Percentiles rank a stretch among this genome's conserved stretches.
These are phyloP conservation scores for Papiliotrema flavescens DNA, from an alignment of 1,284 basidiomycete species.

Conservation along the genomic window DNA sequence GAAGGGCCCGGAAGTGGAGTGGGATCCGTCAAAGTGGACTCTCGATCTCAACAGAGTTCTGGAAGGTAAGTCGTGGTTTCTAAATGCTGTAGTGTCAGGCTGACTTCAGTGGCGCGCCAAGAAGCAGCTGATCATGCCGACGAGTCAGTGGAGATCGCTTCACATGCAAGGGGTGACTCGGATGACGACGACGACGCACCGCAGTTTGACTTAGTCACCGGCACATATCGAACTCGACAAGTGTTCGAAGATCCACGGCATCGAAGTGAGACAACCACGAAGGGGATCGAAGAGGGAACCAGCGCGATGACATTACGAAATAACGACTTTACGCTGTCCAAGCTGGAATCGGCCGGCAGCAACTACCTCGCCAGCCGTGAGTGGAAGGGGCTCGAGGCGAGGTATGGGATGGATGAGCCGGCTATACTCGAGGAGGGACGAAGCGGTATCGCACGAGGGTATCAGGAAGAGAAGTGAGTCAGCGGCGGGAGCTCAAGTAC, in stretches of 20 bases:
- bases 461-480: constrained; percentile 53
- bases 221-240: constrained; percentile 68
- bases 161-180: constrained; percentile 15
- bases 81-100: neutral
- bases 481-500: too few relatives aligned
- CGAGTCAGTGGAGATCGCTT: constrained; percentile 9
- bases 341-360: constrained; percentile 70
- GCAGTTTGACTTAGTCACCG: constrained; percentile 80
- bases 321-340: constrained; percentile 56
- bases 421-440: constrained; percentile 80
- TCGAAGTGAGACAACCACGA: neutral
- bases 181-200: constrained; percentile 60
- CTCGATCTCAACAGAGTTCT: constrained; percentile 51
- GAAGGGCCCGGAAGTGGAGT: constrained; percentile 70
- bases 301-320: constrained; percentile 59
- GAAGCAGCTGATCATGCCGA: constrained; percentile 11
- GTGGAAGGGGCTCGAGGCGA: constrained; percentile 79
- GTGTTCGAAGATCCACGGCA: constrained; percentile 7
- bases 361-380: constrained; percentile 52
- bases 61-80: constrained; percentile 19
- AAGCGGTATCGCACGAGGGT: constrained; percentile 84
- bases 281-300: neutral
- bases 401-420: constrained; percentile 75
- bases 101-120: constrained; percentile 1
- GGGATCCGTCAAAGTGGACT: constrained; percentile 56